Conservation (phyloP, 2,329 filamentous ascomycete species). For the Hypoxylon sp. region DNA sequence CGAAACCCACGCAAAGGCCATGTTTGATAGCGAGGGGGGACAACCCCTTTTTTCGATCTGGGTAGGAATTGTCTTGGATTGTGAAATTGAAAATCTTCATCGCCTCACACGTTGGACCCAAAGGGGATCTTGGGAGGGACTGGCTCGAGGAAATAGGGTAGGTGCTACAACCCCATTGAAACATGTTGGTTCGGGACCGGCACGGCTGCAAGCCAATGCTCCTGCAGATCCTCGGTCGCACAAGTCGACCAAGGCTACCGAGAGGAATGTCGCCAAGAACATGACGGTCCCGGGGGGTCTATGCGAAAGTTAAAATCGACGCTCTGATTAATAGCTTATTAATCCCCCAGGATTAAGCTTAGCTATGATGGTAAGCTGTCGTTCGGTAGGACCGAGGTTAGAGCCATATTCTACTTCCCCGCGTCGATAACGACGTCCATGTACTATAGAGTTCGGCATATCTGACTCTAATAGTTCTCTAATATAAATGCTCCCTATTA, state of each 20-base stretch:
- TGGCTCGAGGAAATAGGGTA: slow-evolving; percentile 5
- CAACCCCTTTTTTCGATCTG: not conserved
- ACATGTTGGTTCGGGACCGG: slow-evolving; percentile 18
- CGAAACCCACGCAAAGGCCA: slow-evolving; percentile 13
- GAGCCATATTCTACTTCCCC: not conserved
- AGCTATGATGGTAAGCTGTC: slow-evolving; percentile 1
- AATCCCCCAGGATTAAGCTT: not conserved
- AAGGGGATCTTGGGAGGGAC: not conserved
- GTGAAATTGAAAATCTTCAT: slow-evolving; percentile 23
- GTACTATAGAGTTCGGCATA: not conserved
- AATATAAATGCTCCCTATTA: not conserved
- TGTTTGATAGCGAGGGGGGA: slow-evolving; percentile 7
- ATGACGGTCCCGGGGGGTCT: slow-evolving; percentile 1
- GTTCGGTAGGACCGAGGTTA: not conserved
- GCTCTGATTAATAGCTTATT: slow-evolving; percentile 10
- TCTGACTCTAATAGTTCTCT: not conserved
- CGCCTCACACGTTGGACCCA: not conserved
- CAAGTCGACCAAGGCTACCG: slow-evolving; percentile 15
- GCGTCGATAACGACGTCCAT: not conserved
- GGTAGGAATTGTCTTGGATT: slow-evolving; percentile 22
- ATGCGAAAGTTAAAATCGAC: slow-evolving; percentile 10
- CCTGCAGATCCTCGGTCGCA: slow-evolving; percentile 26
- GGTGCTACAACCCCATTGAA: slow-evolving; percentile 5
- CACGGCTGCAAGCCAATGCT: slow-evolving; percentile 11
- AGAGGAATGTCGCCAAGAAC: slow-evolving; percentile 8